Conservation (phyloP, 768 basidiomycete species). For the Austroboletus festivus region DNA sequence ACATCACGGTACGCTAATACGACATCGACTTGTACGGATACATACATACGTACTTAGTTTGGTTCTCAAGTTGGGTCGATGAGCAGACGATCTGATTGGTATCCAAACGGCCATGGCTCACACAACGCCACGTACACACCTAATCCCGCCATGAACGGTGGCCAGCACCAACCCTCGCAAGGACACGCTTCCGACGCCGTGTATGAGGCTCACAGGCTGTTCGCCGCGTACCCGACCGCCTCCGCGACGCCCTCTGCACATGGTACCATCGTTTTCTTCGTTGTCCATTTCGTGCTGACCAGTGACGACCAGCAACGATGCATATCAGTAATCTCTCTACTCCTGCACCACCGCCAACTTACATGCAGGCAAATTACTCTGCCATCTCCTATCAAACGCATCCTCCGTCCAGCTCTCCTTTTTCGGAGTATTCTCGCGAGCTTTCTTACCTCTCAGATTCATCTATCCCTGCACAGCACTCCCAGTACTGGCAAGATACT, state of each 20-base stretch:
- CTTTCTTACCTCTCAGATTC: constrained; percentile 53
- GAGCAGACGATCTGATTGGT: constrained; percentile 27
- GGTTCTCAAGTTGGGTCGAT: constrained; percentile 15
- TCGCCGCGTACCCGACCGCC: constrained; percentile 68
- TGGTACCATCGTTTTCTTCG: constrained; percentile 39
- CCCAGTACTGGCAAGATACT: constrained; percentile 62
- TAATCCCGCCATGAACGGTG: constrained; percentile 4
- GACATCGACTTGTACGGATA: not conserved
- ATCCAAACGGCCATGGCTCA: constrained; percentile 17
- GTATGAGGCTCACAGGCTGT: constrained; percentile 64
- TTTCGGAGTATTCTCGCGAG: constrained; percentile 67
- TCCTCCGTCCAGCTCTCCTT: constrained; percentile 48
- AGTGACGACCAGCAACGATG: constrained; percentile 50
- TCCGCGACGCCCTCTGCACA: constrained; percentile 77
- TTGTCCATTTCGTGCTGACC: constrained; percentile 16
- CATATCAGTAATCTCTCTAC: constrained; percentile 62
- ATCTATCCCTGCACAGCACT: constrained; percentile 41
- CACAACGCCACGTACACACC: constrained; percentile 12
- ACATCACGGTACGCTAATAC: constrained; percentile 3
- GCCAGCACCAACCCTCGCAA: constrained; percentile 8
- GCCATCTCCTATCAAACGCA: constrained; percentile 27
- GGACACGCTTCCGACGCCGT: constrained; percentile 45
- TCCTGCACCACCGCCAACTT: constrained; percentile 58
- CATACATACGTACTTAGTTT: not conserved
- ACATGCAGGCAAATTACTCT: constrained; percentile 47